Evolutionary conservation across 345 rosid genomes (phyloP), one percentile per base, ranked within the genome.

Genomic region (Turnera subulata): DNA sequence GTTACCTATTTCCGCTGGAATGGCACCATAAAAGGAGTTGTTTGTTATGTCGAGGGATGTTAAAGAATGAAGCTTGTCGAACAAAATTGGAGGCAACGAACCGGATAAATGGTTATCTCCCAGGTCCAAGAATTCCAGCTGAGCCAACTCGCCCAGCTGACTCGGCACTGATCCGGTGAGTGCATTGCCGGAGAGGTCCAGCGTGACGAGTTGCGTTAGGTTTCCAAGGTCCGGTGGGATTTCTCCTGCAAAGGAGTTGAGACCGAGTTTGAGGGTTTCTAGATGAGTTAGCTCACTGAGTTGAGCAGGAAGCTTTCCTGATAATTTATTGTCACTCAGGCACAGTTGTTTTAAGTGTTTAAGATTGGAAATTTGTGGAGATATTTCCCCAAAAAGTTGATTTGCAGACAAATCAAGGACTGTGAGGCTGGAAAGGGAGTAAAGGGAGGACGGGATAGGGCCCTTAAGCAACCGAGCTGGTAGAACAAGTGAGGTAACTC

Each of bases 21-120:
- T 70, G 10, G 50, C 11, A 1, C 95, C 95, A 5, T 80, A 65
- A 37, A 93, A 72, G 0, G 91, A 76, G 66, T 93, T 93, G 76
- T 82, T 87, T 29, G 96, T 80, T 17, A 89, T 13, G 33, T 89
- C 99, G 1, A 93, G 67, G 10, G 89, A 83, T 21, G 73, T 58
- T 11, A 93, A 50, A 5, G 78, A 64, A 3, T 48, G 58, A 37
- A 92, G 81, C 29, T 72, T 76, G 25, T 58, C 58, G 59, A 83
- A 76, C 24, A 92, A 46, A 0, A 66, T 50, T 4, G 37, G 43
- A 37, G 88, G 91, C 32, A 88, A 56, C 5, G 89, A 63, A 55
- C 94, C 93, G 24, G 91, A 83, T 40, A 89, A 70, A 18, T 48
- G 48, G 59, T 88, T 88, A 67, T 70, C 76, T 16, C 79, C 77